Percentiles rank a stretch among this genome's conserved stretches.
Evolutionary conservation across 345 rosid genomes (phyloP).

Genomic region (Zanthoxylum bungeanum): DNA sequence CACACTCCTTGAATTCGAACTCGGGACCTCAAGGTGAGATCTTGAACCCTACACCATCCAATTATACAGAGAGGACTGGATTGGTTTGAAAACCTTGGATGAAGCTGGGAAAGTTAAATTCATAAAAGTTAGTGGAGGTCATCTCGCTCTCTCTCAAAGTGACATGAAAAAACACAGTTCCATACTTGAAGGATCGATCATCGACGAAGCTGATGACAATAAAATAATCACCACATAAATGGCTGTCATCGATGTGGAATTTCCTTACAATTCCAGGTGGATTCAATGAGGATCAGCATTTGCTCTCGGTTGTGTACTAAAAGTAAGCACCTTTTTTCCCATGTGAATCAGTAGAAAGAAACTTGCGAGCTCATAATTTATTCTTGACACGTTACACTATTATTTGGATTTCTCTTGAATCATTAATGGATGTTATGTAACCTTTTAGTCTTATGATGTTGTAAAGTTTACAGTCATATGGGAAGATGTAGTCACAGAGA

Average conservation of each 20-base stretch:
- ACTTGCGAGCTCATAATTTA: background rate
- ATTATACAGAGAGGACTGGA: slow-evolving; percentile 68
- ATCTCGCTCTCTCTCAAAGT: slow-evolving; percentile 45
- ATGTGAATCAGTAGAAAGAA: background rate
- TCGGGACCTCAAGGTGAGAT: too few relatives aligned
- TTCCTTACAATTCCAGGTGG: slow-evolving; percentile 29
- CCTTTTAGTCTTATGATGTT: background rate
- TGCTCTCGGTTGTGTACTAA: slow-evolving; percentile 22
- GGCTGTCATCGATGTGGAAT: slow-evolving; percentile 35
- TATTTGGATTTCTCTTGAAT: background rate
- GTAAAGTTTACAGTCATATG: background rate
- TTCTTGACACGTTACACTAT: background rate
- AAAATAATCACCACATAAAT: slow-evolving; percentile 21
- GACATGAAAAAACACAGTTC: slow-evolving; percentile 66
- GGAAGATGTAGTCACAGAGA: background rate
- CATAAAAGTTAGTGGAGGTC: slow-evolving; percentile 55
- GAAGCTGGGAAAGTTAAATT: slow-evolving; percentile 71
- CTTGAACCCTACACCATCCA: too few relatives aligned
- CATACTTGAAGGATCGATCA: slow-evolving; percentile 46
- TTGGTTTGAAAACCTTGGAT: slow-evolving; percentile 62
- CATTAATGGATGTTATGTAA: background rate
- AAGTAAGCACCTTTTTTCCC: background rate
- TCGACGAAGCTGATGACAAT: slow-evolving; percentile 13
- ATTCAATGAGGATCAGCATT: slow-evolving; percentile 20
- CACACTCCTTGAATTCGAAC: too few relatives aligned